Base-by-base conservation (phyloP, 257 asterid species). In the Plectranthus barbatus region DNA sequence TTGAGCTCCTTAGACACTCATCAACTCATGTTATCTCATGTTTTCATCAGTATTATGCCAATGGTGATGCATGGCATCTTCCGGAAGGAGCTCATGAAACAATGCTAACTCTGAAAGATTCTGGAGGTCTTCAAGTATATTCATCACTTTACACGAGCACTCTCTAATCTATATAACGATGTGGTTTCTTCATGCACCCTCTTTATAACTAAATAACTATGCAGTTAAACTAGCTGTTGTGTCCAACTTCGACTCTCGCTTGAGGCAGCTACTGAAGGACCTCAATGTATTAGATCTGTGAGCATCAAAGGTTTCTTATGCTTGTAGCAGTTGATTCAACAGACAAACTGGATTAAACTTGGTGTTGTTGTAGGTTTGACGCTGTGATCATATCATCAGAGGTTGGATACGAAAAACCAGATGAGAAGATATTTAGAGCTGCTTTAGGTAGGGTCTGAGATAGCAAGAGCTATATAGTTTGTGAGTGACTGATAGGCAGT, bases 171-270 rank as follows among this genome's bases (percentile, higher is more conserved):
- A n/a, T 49, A 13, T 15, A 33, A 24, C 53, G 18, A 6, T 65
- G 3, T 13, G 24, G 18, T 44, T 60, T 13, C 47, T 31, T 19
- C 47, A 6, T 60, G 41, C 52, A n/a, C 15, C 21, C 18, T 31
- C 10, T 41, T 64, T 37, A 64, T 69, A 57, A 77, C 53, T 51
- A 56, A 52, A 57, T 44, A 9, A 46, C 71, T 65, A 33, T 62
- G 73, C 94, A 87, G 99, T 93, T 76, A 93, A 85, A 79, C 79
- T 93, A 67, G 97, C 99, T 21, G 95, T 93, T 33, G 99, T 90
- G 17, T 93, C 99, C 70, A 93, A 93, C 73, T 93, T 90, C 10
- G 99, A 93, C 81, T 85, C 90, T 56, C 96, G 99, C 60, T 75
- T 90, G 83, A 89, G 94, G 81, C 89, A 82, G 76, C 78, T 92